Conservation (phyloP, 2,329 filamentous ascomycete species). For the Pseudogymnoascus sp. region DNA sequence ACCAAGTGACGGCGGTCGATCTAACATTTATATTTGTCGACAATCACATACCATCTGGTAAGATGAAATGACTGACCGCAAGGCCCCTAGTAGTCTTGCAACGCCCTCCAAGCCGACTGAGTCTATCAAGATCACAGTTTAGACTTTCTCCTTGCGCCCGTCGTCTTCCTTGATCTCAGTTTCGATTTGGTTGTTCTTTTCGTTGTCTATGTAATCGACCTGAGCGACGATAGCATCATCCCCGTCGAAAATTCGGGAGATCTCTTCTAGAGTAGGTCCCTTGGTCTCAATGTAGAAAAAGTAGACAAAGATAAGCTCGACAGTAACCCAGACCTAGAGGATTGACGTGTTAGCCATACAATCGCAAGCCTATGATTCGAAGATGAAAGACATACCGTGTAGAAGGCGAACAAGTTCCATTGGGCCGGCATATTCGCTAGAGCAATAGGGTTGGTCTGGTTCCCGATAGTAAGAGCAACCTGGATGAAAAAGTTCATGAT, state of each 20-base stretch:
- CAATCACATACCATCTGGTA: not conserved
- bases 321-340: conserved; percentile 44
- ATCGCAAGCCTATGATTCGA: not conserved
- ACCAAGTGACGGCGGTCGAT: too few relatives aligned
- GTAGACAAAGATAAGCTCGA: conserved; percentile 25
- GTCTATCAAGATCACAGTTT: not conserved
- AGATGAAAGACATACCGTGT: conserved; percentile 37
- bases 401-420: conserved; percentile 60
- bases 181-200: not conserved
- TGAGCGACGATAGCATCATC: conserved; percentile 8
- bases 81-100: too few relatives aligned
- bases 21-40: not conserved
- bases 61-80: not conserved
- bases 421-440: conserved; percentile 51
- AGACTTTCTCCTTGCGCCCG: not conserved
- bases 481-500: conserved; percentile 54
- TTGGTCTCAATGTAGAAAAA: conserved; percentile 9
- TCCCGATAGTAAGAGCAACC: conserved; percentile 19
- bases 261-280: conserved; percentile 7
- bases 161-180: not conserved
- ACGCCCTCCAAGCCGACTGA: too few relatives aligned
- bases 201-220: not conserved
- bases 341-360: conserved; percentile 11
- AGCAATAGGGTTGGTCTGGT: conserved; percentile 55
- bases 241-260: conserved; percentile 5